phyloP scores from a whole-genome alignment of 2,329 filamentous ascomycete genomes.

The Gyromitra esculenta region DNA sequence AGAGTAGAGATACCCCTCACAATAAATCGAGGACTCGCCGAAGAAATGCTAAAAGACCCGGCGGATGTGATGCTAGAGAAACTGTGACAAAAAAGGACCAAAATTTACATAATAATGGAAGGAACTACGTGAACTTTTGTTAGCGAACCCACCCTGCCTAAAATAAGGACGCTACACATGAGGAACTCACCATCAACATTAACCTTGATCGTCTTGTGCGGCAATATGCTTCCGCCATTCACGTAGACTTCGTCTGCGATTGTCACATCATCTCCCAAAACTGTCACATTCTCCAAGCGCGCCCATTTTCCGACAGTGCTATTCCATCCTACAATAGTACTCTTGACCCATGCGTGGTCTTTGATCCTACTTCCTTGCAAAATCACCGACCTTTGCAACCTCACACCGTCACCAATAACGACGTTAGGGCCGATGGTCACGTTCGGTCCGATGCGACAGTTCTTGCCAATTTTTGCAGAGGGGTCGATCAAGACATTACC shows the following conservation, averaged over 20 bases:
- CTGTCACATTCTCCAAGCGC: conserved; percentile 95
- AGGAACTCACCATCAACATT: conserved; percentile 81
- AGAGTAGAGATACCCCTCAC: conserved; percentile 46
- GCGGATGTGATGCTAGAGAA: conserved; percentile 23
- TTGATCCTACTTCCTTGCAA: conserved; percentile 92
- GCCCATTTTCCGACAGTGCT: conserved; percentile 95
- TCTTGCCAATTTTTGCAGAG: conserved; percentile 94
- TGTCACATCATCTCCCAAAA: conserved; percentile 95
- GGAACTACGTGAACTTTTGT: conserved; percentile 58
- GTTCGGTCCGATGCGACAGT: conserved; percentile 97
- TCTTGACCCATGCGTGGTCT: conserved; percentile 99
- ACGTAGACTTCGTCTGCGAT: conserved; percentile 99
- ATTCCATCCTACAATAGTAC: conserved; percentile 98
- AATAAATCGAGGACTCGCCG: conserved; percentile 32
- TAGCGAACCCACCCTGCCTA: conserved; percentile 5
- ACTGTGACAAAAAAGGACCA: conserved; percentile 24
- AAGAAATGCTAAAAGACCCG: conserved; percentile 23
- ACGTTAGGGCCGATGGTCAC: conserved; percentile 95
- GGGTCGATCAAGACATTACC: conserved; percentile 97
- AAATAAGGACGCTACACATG: background rate
- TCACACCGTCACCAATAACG: conserved; percentile 90
- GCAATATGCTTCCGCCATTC: conserved; percentile 93
- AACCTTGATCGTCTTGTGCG: conserved; percentile 98
- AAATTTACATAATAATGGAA: conserved; percentile 64
- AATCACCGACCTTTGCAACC: conserved; percentile 90